phyloP scores from a whole-genome alignment of 2,329 filamentous ascomycete species.

The Beauveria pseudobassiana region DNA sequence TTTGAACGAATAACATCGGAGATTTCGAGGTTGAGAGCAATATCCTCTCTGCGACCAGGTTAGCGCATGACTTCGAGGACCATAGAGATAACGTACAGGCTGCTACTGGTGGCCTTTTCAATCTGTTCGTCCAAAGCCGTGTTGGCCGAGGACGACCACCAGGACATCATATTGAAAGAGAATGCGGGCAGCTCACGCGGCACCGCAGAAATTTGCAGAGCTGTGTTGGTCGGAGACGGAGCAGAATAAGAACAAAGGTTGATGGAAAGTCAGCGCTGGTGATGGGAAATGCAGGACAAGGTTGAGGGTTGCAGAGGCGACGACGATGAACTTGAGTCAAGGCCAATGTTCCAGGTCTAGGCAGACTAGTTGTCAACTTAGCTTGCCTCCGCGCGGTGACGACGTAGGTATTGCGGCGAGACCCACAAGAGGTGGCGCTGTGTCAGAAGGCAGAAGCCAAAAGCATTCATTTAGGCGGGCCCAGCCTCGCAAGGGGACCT shows the following conservation, averaged over 20 bases:
- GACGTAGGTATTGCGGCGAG: slow-evolving; percentile 9
- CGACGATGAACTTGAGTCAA: slow-evolving; percentile 4
- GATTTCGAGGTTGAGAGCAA: slow-evolving; percentile 94
- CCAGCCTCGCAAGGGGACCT: background rate
- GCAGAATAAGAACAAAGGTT: background rate
- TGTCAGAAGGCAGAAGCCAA: background rate
- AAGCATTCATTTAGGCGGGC: background rate
- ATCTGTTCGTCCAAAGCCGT: slow-evolving; percentile 95
- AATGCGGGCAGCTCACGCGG: slow-evolving; percentile 1
- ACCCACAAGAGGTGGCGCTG: slow-evolving; percentile 9
- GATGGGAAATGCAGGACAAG: slow-evolving; percentile 1
- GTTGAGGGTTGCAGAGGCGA: background rate
- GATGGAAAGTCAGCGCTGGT: background rate
- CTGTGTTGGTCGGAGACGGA: background rate
- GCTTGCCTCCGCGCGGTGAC: slow-evolving; percentile 12
- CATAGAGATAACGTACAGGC: slow-evolving; percentile 54
- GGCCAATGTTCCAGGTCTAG: slow-evolving; percentile 6
- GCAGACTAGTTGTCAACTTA: background rate
- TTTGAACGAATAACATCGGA: slow-evolving; percentile 96
- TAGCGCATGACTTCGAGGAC: background rate
- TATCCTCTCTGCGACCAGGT: slow-evolving; percentile 64
- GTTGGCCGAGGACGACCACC: slow-evolving; percentile 90
- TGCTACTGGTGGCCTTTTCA: slow-evolving; percentile 88
- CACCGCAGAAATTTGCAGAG: background rate
- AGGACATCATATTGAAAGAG: slow-evolving; percentile 63